These are phyloP conservation scores for Nakaseomyces glabratus DNA, from an alignment of 1,139 yeast species.

Conservation along the genomic window DNA sequence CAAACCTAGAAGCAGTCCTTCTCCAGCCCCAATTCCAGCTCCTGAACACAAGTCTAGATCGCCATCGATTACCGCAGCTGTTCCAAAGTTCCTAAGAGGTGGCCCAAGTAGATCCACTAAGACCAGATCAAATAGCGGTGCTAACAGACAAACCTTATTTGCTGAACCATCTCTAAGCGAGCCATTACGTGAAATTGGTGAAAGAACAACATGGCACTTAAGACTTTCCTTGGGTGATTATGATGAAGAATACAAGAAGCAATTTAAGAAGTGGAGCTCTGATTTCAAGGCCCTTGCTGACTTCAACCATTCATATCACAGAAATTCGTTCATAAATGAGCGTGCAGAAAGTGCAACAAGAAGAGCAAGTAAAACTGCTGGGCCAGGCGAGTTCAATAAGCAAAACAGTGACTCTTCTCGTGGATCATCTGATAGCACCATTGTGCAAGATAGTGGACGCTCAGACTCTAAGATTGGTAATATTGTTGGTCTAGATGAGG, in stretches of 20 bases:
- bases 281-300: slow-evolving; percentile 14
- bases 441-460: background rate
- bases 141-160: slow-evolving; percentile 3
- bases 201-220: slow-evolving; percentile 2
- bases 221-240: slow-evolving; percentile 2
- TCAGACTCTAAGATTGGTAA: slow-evolving; percentile 3
- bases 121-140: background rate
- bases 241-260: slow-evolving; percentile 8
- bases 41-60: background rate
- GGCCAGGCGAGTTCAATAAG: background rate
- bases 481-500: slow-evolving; percentile 15
- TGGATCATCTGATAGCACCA: slow-evolving; percentile 3
- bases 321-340: slow-evolving; percentile 9
- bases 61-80: slow-evolving; percentile 4
- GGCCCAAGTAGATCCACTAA: slow-evolving; percentile 1
- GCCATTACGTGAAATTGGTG: slow-evolving; percentile 5
- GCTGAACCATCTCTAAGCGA: slow-evolving; percentile 1
- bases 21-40: slow-evolving; percentile 1
- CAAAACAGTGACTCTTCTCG: slow-evolving; percentile 2
- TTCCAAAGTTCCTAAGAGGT: slow-evolving; percentile 7
- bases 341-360: slow-evolving; percentile 1
- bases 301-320: slow-evolving; percentile 8
- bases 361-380: slow-evolving; percentile 1
- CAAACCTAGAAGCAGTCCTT: background rate
- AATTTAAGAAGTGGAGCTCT: slow-evolving; percentile 13